Evolutionary conservation across 208 protist species (phyloP), one percentile per base, ranked within the genome.

Genomic region (Naegleria fowleri): DNA sequence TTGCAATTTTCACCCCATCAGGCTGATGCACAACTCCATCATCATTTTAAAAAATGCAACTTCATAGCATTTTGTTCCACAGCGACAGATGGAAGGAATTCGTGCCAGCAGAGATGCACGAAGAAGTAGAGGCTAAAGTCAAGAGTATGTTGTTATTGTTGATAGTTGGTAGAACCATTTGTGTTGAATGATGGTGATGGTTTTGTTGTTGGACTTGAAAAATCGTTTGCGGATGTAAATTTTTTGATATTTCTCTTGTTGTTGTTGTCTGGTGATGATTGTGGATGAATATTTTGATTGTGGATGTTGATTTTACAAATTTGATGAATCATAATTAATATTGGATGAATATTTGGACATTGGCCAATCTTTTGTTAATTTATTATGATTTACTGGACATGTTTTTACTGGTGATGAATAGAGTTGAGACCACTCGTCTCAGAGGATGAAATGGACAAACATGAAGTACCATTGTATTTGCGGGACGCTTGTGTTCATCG

Each of bases 381-480:
- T 9, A 48, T 48, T 48, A 48, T 48, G 1, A 48, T 48, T 48
- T 67, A 29, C 22, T 67, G n/a, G n/a, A n/a, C n/a, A n/a, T n/a
- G n/a, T n/a, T n/a, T n/a, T n/a, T n/a, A n/a, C 55, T 15, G 55
- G 19, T 67, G 55, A 67, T 67, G 55, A 22, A 19, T 19, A 67
- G 55, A 67, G 22, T 4, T 19, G 55, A 67, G 22, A 29, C 55
- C 55, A 29, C 55, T 67, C 19, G 55, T 67, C 22, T 87, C 83
- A 22, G 83, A 40, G 15, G 84, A 88, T 5, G 84, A 88, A 88
- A n/a, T 88, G 25, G 84, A 88, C 41, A 88, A 88, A 58, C n/a
- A 48, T 5, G 38, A 38, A 39, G 41, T 88, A 39, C 41, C 84
- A n/a, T 58, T 38, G 25, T n/a, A 33, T 39, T 88, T 58, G 13